Base-by-base conservation (phyloP, 2,329 filamentous ascomycete species). In the Dothiorella sarmentorum region DNA sequence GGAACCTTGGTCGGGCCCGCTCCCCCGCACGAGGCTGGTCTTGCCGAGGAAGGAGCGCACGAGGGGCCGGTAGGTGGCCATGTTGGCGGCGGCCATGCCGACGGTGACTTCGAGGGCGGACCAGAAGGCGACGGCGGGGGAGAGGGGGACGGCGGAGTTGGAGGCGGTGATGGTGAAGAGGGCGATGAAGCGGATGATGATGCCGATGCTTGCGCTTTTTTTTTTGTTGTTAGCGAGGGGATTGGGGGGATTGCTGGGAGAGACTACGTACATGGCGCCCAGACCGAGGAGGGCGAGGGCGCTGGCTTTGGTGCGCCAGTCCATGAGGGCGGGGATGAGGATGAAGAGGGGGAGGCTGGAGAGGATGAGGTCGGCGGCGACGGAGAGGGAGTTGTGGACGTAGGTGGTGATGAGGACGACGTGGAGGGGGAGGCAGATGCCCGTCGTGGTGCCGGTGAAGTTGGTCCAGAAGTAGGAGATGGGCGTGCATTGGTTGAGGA, bases 81-180 rank as follows among this genome's bases (percentile, higher is more conserved):
- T 10, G 31, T 57, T 57, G 26, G 55, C 55, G n/a, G 55, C 55
- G 15, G 29, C 18, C 40, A 57, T 57, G 42, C 40, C 55, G 31
- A 57, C 24, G 11, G 27, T 29, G 15, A 22, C 40, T 17, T 57
- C 55, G 31, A 57, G 55, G 7, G 29, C 42, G 15, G 42, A 47
- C 55, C 55, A 57, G 40, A 45, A 57, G 15, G 55, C 55, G 13
- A 57, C 55, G 18, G 55, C 29, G 20, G 55, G 55, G 17, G 55
- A 45, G 43, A 57, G 55, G 3, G 55, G 55, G 13, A 57, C 55
- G 31, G 55, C 55, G 22, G 40, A 35, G 27, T 38, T 57, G 22
- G 40, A 26, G 29, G 40, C 24, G n/a, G 26, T 38, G 40, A 57
- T 57, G 42, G 55, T 57, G 22, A 44, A 38, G 18, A 57, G 33